Evolutionary conservation across 305 asterid genomes (phyloP), one percentile per base, ranked within the genome.

Genomic region (Stenogyne calaminthoides): DNA sequence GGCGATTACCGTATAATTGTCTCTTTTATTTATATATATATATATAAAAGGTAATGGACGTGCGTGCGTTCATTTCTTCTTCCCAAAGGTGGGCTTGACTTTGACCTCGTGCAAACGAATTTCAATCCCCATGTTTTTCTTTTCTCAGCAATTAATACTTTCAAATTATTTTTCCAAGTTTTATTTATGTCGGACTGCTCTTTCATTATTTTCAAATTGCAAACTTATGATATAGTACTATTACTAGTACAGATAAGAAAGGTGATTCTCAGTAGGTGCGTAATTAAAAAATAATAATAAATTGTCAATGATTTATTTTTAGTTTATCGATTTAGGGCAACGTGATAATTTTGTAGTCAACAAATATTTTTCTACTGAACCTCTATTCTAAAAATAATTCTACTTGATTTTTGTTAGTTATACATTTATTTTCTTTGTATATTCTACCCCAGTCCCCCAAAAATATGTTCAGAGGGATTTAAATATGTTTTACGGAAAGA

Each of bases 81-180:
- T 64, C 83, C 68, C 70, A 57, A 74, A 68, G 88, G 91, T 75
- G 82, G 87, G 91, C 96, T 82, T 87, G 97, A 91, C 97, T 89
- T 84, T 89, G 95, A 91, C 93, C 71, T 67, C 29, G 5, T 61
- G 40, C 1, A 3, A 46, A 19, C 52, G 37, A 32, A 49, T 67
- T 80, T 80, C 77, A 74, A 76, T 37, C 11, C 70, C 61, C 71
- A 18, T 7, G 16, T 6, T 55, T 69, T 57, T 25, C 29, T 25
- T 25, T 25, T 3, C 2, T 25, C 2, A 25, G 3, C 2, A 22
- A 22, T 22, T 22, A 22, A 22, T 22, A 22, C 1, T 22, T 22
- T 22, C 25, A 22, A 22, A 22, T 0, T 22, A 22, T 2, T 22
- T 22, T 22, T 22, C 29, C 42, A 37, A 37, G 8, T 37, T 37